Evolutionary conservation across 768 basidiomycete species (phyloP).

Genomic region (Hebeloma cylindrosporum): DNA sequence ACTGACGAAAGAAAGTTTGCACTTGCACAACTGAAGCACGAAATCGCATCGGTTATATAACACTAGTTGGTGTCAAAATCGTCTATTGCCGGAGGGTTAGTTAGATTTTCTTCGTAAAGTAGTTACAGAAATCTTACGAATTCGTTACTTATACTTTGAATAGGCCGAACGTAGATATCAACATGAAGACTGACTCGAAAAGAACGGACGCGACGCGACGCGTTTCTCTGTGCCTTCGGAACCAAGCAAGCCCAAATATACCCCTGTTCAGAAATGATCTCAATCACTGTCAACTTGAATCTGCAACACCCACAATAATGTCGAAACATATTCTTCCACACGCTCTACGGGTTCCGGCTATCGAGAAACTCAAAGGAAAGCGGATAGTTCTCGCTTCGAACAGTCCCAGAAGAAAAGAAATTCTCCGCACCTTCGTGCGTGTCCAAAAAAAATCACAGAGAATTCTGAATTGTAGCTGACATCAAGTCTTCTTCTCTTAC

Average conservation of each 20-base stretch:
- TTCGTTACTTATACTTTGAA: no score
- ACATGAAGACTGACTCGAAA: no score
- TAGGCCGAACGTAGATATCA: no score
- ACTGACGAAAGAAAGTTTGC: constrained; percentile 35
- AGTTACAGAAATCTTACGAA: no score
- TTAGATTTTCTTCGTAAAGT: no score
- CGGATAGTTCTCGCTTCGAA: constrained; percentile 84
- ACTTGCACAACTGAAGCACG: constrained; percentile 32
- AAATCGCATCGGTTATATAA: constrained; percentile 38
- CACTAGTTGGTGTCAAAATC: no score
- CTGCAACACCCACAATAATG: not conserved
- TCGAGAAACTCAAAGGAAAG: constrained; percentile 70
- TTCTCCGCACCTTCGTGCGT: constrained; percentile 75
- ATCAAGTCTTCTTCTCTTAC: not conserved
- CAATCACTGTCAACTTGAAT: not conserved
- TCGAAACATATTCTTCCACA: constrained; percentile 48
- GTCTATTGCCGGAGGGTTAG: no score
- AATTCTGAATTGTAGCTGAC: constrained; percentile 7
- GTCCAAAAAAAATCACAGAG: constrained; percentile 9
- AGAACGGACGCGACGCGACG: constrained; percentile 1
- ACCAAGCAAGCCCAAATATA: not conserved
- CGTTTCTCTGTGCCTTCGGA: not conserved
- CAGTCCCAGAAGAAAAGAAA: constrained; percentile 83
- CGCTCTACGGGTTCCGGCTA: constrained; percentile 60
- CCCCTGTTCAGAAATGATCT: no score